Conservation (phyloP, 208 protist genomes). For the Polymyxa betae region DNA sequence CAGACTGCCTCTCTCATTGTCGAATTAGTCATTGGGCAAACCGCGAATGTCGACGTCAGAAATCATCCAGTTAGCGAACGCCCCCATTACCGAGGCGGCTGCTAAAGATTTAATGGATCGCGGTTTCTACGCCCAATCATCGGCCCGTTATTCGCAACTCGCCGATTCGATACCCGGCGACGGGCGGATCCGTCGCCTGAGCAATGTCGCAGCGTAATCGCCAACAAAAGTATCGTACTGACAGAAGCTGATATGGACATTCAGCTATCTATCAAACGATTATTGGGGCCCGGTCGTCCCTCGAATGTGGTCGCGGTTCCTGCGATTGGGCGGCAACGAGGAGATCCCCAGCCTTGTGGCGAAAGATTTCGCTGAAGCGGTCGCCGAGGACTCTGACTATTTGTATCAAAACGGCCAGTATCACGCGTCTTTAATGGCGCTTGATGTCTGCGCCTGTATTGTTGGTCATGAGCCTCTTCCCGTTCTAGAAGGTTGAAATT, state of each 20-base stretch:
- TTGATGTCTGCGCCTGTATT: neutral
- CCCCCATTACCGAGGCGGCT: neutral
- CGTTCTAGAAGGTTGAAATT: neutral
- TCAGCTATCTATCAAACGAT: neutral
- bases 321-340: neutral
- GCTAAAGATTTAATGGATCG: conserved; percentile 38
- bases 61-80: too few relatives aligned
- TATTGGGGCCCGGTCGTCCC: conserved; percentile 38
- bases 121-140: neutral
- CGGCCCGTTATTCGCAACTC: neutral
- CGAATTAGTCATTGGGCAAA: too few relatives aligned
- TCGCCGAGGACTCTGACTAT: neutral
- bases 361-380: neutral
- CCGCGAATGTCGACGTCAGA: too few relatives aligned
- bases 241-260: too few relatives aligned
- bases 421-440: neutral
- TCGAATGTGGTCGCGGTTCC: conserved; percentile 29
- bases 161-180: neutral
- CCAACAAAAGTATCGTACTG: neutral
- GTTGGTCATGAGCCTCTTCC: neutral
- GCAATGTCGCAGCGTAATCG: neutral
- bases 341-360: neutral
- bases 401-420: neutral
- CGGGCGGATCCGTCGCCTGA: neutral
- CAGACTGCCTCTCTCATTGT: too few relatives aligned